Conservation (phyloP, 495 filamentous ascomycete species). For the Durotheca rogersii region DNA sequence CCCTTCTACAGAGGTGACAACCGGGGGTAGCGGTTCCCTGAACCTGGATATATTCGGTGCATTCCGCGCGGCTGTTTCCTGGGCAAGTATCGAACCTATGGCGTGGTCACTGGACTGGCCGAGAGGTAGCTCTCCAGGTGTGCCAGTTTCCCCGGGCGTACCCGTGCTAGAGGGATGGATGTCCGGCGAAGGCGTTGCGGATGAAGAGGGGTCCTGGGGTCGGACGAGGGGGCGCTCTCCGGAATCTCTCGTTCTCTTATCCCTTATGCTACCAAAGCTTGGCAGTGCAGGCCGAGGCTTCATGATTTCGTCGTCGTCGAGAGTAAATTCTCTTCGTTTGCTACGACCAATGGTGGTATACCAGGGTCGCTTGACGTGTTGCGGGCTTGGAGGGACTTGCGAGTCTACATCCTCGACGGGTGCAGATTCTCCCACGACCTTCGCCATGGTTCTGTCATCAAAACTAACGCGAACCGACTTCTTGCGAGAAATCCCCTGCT, state of each 20-base stretch:
- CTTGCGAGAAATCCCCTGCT: slow-evolving; percentile 57
- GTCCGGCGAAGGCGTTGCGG: slow-evolving; percentile 25
- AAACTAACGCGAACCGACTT: slow-evolving; percentile 82
- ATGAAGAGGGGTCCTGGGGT: slow-evolving; percentile 42
- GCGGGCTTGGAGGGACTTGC: slow-evolving; percentile 49
- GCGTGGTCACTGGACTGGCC: slow-evolving; percentile 64
- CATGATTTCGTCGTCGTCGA: slow-evolving; percentile 68
- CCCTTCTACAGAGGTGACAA: slow-evolving; percentile 67
- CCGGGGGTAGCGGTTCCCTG: slow-evolving; percentile 63
- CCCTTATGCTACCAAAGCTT: slow-evolving; percentile 79
- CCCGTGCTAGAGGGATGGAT: slow-evolving; percentile 23
- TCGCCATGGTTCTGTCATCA: slow-evolving; percentile 60
- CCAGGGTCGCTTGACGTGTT: slow-evolving; percentile 54
- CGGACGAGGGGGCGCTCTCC: slow-evolving; percentile 54
- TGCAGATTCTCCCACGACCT: slow-evolving; percentile 61
- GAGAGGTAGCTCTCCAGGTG: slow-evolving; percentile 32
- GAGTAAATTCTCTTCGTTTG: slow-evolving; percentile 45
- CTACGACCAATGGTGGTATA: slow-evolving; percentile 54
- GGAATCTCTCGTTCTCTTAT: slow-evolving; percentile 44
- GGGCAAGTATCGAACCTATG: slow-evolving; percentile 59
- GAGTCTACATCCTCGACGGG: slow-evolving; percentile 54
- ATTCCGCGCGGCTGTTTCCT: slow-evolving; percentile 49
- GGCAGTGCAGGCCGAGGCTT: slow-evolving; percentile 75
- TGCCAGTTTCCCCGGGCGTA: slow-evolving; percentile 20
- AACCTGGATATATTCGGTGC: slow-evolving; percentile 48